These are phyloP conservation scores for Monoraphidium neglectum DNA, from an alignment of 139 green algal genomes.

Conservation along the genomic window DNA sequence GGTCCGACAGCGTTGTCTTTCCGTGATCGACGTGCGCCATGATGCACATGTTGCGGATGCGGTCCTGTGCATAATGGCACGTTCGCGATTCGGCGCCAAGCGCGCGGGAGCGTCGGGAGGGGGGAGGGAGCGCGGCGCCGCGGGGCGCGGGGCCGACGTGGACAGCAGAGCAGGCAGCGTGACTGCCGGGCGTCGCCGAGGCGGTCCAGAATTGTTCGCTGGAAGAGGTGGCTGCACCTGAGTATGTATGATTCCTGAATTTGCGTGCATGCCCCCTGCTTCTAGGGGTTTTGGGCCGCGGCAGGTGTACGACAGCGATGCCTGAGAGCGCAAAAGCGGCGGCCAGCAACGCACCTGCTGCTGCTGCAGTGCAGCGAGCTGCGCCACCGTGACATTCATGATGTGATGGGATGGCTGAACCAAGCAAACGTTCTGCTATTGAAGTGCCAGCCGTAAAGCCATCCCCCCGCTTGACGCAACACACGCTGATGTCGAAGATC, in stretches of 20 bases:
- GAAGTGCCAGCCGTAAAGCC: no score
- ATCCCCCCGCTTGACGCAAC: no score
- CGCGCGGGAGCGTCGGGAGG: neutral
- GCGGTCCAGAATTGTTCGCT: neutral
- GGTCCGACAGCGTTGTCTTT: constrained; percentile 97
- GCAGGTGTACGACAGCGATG: no score
- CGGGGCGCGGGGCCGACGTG: no score
- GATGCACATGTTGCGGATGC: constrained; percentile 97
- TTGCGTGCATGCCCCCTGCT: no score
- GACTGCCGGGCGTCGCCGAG: neutral
- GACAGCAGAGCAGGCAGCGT: neutral
- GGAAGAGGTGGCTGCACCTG: no score
- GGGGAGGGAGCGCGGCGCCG: neutral
- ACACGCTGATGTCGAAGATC: no score
- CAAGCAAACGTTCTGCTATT: no score
- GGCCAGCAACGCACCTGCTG: constrained; percentile 47
- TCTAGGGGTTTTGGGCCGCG: no score
- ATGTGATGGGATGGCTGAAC: neutral
- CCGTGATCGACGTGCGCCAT: constrained; percentile 99
- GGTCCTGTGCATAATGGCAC: constrained; percentile 51
- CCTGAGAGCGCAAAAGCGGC: no score
- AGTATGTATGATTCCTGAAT: no score
- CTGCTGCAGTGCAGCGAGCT: constrained; percentile 35
- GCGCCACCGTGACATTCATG: constrained; percentile 36
- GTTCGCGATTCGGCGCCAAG: neutral